These are phyloP conservation scores for Scheffersomyces segobiensis DNA, from an alignment of 1,139 yeast genomes.

Conservation along the genomic window DNA sequence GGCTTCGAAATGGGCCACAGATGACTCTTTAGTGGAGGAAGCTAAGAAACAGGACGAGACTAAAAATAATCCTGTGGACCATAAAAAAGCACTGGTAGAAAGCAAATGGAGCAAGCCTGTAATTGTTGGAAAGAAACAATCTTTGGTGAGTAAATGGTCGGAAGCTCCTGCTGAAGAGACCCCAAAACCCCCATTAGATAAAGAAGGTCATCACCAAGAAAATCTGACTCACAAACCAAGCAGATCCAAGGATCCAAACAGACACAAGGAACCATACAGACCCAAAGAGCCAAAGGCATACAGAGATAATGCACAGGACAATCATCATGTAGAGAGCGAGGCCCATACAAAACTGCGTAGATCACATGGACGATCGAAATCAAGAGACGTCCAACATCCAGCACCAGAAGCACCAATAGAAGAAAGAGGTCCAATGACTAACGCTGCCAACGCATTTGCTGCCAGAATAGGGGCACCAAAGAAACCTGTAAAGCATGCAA, in stretches of 20 bases:
- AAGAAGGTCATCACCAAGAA: conserved; percentile 2
- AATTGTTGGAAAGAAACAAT: conserved; percentile 11
- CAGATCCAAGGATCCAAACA: not conserved
- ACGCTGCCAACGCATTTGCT: conserved; percentile 29
- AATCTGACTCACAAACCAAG: conserved; percentile 2
- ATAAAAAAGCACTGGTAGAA: conserved; percentile 2
- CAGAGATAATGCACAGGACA: not conserved
- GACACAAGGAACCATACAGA: not conserved
- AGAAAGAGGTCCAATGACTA: conserved; percentile 18
- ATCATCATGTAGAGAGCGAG: not conserved
- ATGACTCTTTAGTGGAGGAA: conserved; percentile 23
- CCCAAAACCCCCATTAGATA: not conserved
- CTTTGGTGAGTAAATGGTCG: conserved; percentile 35
- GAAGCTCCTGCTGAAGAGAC: conserved; percentile 9
- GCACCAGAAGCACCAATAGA: conserved; percentile 8
- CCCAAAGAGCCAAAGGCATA: not conserved
- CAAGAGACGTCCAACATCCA: not conserved
- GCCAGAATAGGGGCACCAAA: conserved; percentile 19
- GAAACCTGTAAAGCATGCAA: not conserved
- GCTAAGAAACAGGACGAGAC: conserved; percentile 25
- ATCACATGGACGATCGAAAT: not conserved
- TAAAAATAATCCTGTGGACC: not conserved
- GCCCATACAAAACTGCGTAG: not conserved
- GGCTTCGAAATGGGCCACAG: conserved; percentile 43
- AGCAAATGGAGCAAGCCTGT: conserved; percentile 14